Base-by-base conservation (phyloP, 805 yeast species). In the Hanseniaspora hatyaiensis region DNA sequence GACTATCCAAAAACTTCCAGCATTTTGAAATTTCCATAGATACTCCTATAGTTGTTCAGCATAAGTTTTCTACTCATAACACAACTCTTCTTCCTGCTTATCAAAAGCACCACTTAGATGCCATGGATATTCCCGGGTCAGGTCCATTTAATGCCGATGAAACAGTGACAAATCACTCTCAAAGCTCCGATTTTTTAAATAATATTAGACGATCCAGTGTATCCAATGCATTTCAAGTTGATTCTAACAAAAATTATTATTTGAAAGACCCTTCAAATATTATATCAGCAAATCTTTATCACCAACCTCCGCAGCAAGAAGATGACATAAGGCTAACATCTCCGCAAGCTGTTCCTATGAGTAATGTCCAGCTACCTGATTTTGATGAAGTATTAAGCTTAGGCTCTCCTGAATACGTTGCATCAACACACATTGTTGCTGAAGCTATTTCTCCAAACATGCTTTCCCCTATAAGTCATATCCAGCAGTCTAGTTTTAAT, bases 1-100 rank as follows among this genome's bases (percentile, higher is more conserved):
- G 97, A 44, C 68, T 92, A 33, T 83, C 95, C 4, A 75, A 73
- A 54, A 84, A 84, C 59, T 69, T 94, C 39, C 92, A 88, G 60
- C 96, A 87, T 59, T 92, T 82, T 60, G 99, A 92, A 65, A 83
- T 92, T 38, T 79, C 86, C 50, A 89, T 92, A 49, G 99, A 92
- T 63, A 84, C 96, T 2, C 98, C 98, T 3, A 78, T 92, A 51
- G 94, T 83, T 57, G 70, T 92, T 4, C 66, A 88, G 43, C 78
- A 88, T 41, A 77, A 80, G 6, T 65, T 75, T 41, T 85, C 95
- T 52, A 82, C 85, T 1, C 94, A 82, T 63, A 83, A 83, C 4
- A 82, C 82, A 56, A 82, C 89, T 1, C 61, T 82, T 32, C 64
- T 83, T 37, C 94, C 94, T 4, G 80, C 85, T 5, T 83, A 83